phyloP scores from a whole-genome alignment of 1,284 basidiomycete species.

The Ustilago tritici region DNA sequence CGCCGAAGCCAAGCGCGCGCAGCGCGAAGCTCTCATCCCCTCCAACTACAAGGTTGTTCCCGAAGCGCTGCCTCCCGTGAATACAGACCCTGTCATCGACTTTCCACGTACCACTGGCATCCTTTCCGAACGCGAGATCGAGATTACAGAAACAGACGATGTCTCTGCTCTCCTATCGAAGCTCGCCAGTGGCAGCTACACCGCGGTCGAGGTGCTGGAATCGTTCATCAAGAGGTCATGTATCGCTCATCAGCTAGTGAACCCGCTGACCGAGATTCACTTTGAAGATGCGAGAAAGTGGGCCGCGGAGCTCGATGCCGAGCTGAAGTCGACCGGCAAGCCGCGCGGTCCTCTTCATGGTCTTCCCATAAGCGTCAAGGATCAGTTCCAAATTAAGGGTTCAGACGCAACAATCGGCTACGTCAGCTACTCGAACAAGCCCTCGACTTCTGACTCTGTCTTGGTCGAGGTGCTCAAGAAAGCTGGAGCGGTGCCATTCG shows the following conservation, averaged over 20 bases:
- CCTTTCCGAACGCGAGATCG: slow-evolving; percentile 41
- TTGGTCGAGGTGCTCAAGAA: slow-evolving; percentile 70
- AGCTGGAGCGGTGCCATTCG: slow-evolving; percentile 78
- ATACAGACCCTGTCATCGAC: slow-evolving; percentile 35
- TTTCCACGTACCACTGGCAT: slow-evolving; percentile 40
- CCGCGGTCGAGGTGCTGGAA: slow-evolving; percentile 77
- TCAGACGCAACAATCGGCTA: slow-evolving; percentile 76
- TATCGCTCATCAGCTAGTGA: slow-evolving; percentile 82
- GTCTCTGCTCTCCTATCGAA: slow-evolving; percentile 73
- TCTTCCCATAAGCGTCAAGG: slow-evolving; percentile 77
- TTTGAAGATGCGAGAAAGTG: slow-evolving; percentile 75
- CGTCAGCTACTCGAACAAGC: slow-evolving; percentile 72
- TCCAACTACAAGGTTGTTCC: slow-evolving; percentile 33
- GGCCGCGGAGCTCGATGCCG: slow-evolving; percentile 74
- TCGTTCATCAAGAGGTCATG: slow-evolving; percentile 84
- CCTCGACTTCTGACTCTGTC: slow-evolving; percentile 37
- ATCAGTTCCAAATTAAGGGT: slow-evolving; percentile 76
- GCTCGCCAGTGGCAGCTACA: slow-evolving; percentile 74
- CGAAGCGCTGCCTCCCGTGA: slow-evolving; percentile 29
- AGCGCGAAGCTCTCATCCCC: slow-evolving; percentile 49
- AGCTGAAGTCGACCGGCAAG: slow-evolving; percentile 73
- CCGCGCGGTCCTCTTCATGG: slow-evolving; percentile 76
- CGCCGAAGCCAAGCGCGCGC: slow-evolving; percentile 37
- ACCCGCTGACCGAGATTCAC: slow-evolving; percentile 75
- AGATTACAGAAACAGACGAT: slow-evolving; percentile 66